Conservation (phyloP, 257 asterid genomes). For the Phtheirospermum japonicum region DNA sequence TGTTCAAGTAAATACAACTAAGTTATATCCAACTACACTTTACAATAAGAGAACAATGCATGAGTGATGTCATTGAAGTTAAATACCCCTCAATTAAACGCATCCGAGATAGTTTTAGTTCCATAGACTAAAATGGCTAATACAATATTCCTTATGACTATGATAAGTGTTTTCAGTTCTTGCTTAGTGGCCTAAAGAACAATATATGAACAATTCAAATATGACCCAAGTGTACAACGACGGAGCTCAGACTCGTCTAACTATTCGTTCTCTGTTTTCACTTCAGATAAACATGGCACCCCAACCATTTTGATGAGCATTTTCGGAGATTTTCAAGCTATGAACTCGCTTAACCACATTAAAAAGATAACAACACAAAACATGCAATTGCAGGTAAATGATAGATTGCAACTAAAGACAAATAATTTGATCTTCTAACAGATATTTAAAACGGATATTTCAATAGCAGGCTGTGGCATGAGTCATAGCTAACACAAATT, state of each 20-base stretch:
- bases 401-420: constrained; percentile 1
- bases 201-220: neutral
- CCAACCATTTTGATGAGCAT: constrained; percentile 5
- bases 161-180: neutral
- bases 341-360: neutral
- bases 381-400: neutral
- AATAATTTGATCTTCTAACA: neutral
- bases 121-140: constrained; percentile 2
- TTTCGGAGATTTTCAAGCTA: neutral
- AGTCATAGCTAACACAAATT: constrained; percentile 9
- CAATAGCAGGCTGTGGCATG: neutral
- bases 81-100: neutral
- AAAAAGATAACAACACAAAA: neutral
- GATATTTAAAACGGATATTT: neutral
- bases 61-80: neutral
- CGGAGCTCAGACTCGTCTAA: neutral
- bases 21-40: constrained; percentile 7
- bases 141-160: neutral
- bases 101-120: neutral
- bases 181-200: neutral
- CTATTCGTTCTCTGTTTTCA: neutral
- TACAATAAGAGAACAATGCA: constrained; percentile 16
- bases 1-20: constrained; percentile 20
- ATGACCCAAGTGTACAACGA: neutral
- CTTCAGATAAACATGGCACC: constrained; percentile 11